Base-by-base conservation (phyloP, 2,329 filamentous ascomycete genomes). In the Pyricularia pennisetigena region DNA sequence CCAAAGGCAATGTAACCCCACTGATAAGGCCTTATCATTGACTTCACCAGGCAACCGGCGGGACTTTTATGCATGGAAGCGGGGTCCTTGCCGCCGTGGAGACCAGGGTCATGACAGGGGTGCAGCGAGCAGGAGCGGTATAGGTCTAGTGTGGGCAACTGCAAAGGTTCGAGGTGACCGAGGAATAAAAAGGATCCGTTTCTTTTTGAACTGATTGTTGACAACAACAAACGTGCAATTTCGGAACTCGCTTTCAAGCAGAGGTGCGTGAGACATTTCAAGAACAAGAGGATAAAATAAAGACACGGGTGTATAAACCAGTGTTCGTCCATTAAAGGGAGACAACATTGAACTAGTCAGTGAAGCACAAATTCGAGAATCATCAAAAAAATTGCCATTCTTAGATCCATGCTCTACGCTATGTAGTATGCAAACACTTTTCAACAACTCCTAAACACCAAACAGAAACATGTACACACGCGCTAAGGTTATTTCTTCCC, bases 1-100 rank as follows among this genome's bases (percentile, higher is more conserved):
- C 49, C 57, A 14, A 41, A 57, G 10, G 65, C 35, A 28, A 29
- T 61, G 32, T 26, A 49, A 67, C 65, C 65, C 65, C 65, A 67
- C 65, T 54, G 54, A 63, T 62, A 62, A 67, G n/a, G 30, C 57
- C 54, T 67, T 67, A 62, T 67, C 57, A n/a, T 35, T 65, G 4
- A 30, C 26, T 54, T 63, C 23, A 54, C 65, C 65, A 67, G 65
- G 32, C 65, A 67, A 67, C 65, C 65, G 28, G 64, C 30, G 64
- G 64, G 30, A 65, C 41, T 54, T 54, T 54, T 54, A 54, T 54
- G 41, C 41, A 54, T 54, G 41, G 41, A 54, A 54, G 41, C 41
- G 41, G 41, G 41, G 41, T 54, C 20, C 41, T n/a, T 54, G 41
- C 41, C 41, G 41, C 5, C 41, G 41, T 54, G 16, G 41, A 54